Evolutionary conservation across 306 rosid species (phyloP).

Genomic region (Rosa chinensis): DNA sequence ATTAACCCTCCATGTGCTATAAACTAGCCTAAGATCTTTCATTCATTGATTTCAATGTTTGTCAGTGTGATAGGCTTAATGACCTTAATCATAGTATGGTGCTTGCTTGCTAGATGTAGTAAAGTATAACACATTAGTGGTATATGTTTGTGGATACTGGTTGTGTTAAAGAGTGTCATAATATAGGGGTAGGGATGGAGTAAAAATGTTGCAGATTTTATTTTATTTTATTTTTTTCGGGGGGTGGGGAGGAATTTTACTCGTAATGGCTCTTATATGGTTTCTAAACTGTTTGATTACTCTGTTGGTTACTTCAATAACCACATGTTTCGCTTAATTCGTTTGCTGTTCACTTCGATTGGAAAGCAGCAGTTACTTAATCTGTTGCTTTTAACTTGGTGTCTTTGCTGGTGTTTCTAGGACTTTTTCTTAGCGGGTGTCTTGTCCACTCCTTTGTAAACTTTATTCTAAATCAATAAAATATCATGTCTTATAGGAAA

Average conservation of each 20-base stretch:
- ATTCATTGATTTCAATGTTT: not conserved
- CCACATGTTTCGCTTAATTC: no score
- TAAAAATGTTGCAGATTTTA: not conserved
- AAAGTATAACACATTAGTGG: not conserved
- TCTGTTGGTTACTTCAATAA: no score
- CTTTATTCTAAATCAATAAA: no score
- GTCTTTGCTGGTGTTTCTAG: no score
- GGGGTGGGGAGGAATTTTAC: no score
- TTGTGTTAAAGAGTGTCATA: not conserved
- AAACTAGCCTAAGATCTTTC: not conserved
- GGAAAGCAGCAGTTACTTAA: no score
- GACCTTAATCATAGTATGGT: not conserved
- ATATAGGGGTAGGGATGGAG: not conserved
- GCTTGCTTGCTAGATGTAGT: not conserved
- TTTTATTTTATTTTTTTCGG: no score
- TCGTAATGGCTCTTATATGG: not conserved
- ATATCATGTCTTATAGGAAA: no score
- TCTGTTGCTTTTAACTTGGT: no score
- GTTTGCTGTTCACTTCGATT: no score
- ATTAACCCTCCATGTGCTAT: not conserved
- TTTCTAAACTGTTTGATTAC: not conserved
- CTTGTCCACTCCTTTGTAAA: no score
- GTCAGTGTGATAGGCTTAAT: not conserved
- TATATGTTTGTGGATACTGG: not conserved
- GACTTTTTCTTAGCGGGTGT: no score